Evolutionary conservation across 2,329 filamentous ascomycete genomes (phyloP).

Genomic region (Chaetomium olivaceum): DNA sequence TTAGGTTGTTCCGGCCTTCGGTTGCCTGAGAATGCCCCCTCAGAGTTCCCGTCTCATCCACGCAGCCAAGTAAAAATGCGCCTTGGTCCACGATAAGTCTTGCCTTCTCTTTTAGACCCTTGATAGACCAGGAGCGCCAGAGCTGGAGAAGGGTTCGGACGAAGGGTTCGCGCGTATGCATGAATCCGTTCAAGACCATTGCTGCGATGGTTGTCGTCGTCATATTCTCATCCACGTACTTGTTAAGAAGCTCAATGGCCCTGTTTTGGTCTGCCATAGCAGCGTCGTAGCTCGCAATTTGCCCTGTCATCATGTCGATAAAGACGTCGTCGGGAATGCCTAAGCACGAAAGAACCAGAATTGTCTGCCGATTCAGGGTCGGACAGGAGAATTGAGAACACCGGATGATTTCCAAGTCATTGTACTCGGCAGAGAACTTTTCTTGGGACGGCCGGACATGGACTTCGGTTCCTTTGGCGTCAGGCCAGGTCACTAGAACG

Average conservation of each 20-base stretch:
- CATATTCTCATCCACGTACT: slow-evolving; percentile 82
- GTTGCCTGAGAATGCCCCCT: slow-evolving; percentile 65
- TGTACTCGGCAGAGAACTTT: slow-evolving; percentile 75
- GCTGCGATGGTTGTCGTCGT: slow-evolving; percentile 72
- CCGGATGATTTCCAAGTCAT: slow-evolving; percentile 81
- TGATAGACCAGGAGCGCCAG: slow-evolving; percentile 88
- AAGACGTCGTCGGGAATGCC: slow-evolving; percentile 71
- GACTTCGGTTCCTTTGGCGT: slow-evolving; percentile 66
- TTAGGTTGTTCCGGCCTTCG: slow-evolving; percentile 42
- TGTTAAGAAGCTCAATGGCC: slow-evolving; percentile 68
- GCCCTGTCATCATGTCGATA: slow-evolving; percentile 62
- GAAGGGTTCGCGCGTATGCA: slow-evolving; percentile 74
- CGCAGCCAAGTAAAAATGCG: slow-evolving; percentile 83
- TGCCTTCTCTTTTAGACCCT: slow-evolving; percentile 89
- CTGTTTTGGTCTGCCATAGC: slow-evolving; percentile 66
- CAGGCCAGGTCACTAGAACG: slow-evolving; percentile 73
- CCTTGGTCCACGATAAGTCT: slow-evolving; percentile 79
- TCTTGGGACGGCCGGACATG: slow-evolving; percentile 81
- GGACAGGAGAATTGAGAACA: slow-evolving; percentile 75
- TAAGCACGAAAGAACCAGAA: slow-evolving; percentile 77
- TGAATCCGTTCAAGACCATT: slow-evolving; percentile 80
- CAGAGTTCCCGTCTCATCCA: slow-evolving; percentile 79
- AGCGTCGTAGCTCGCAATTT: slow-evolving; percentile 66
- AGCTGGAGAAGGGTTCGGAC: slow-evolving; percentile 74
- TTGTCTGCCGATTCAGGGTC: slow-evolving; percentile 86